Conservation (phyloP, 257 asterid species). For the Salvia miltiorrhiza region DNA sequence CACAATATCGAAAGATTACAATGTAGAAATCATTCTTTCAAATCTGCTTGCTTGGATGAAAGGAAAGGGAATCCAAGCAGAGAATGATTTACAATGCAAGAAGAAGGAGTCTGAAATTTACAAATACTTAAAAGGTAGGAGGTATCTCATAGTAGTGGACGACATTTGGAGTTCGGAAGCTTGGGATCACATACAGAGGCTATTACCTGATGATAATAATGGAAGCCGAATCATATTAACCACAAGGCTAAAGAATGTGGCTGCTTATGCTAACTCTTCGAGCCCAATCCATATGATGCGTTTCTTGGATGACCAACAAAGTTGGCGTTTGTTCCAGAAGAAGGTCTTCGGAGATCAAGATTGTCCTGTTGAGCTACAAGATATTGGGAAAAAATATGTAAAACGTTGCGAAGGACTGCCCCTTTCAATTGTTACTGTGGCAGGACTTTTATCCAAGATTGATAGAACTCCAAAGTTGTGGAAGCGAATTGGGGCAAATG, state of each 20-base stretch:
- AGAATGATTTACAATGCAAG: no score
- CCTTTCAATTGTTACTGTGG: not conserved
- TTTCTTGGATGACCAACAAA: not conserved
- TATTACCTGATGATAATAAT: not conserved
- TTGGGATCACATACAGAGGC: not conserved
- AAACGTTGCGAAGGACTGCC: not conserved
- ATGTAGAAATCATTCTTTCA: no score
- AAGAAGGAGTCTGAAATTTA: not conserved
- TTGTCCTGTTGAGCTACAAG: not conserved
- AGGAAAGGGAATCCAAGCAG: no score
- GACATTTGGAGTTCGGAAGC: not conserved
- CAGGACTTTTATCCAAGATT: not conserved
- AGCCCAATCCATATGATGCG: not conserved
- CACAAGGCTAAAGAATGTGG: not conserved
- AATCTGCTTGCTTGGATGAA: not conserved
- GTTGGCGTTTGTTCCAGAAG: not conserved
- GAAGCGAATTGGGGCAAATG: not conserved
- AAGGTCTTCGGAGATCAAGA: not conserved
- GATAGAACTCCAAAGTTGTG: not conserved
- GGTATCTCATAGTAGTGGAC: not conserved
- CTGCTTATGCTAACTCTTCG: not conserved
- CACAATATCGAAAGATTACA: no score
- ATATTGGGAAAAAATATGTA: not conserved
- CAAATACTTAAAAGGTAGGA: not conserved
- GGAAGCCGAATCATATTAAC: conserved; percentile 3